These are phyloP conservation scores for Oryza rufipogon DNA, from an alignment of 176 grass and related monocot species.

Conservation along the genomic window DNA sequence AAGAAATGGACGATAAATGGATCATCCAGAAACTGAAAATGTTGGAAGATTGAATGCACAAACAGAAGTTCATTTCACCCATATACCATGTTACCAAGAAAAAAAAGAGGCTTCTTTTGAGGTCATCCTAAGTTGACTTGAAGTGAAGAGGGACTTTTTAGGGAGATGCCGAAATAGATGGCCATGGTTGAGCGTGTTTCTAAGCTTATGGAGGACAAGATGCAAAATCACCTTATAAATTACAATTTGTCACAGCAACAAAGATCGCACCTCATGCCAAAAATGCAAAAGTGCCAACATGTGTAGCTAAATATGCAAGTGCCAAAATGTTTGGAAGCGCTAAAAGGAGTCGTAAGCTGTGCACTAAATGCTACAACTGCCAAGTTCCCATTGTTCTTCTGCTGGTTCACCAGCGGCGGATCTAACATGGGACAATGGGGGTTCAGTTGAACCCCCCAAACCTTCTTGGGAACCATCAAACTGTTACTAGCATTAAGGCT, in stretches of 20 bases:
- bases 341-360: not conserved
- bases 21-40: not conserved
- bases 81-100: not conserved
- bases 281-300: not conserved
- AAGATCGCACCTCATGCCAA: not conserved
- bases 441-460: no score
- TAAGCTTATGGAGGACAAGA: not conserved
- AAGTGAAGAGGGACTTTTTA: not conserved
- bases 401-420: no score
- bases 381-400: not conserved
- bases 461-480: no score
- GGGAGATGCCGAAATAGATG: not conserved
- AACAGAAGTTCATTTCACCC: not conserved
- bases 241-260: not conserved
- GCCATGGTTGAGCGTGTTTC: not conserved
- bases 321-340: not conserved
- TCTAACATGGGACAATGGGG: no score
- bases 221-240: not conserved
- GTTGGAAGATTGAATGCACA: not conserved
- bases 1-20: not conserved
- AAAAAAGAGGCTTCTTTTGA: not conserved
- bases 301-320: not conserved
- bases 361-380: not conserved
- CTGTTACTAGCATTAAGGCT: no score
- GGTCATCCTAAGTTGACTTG: not conserved